Base-by-base conservation (phyloP, 495 filamentous ascomycete species). In the Letharia lupina region DNA sequence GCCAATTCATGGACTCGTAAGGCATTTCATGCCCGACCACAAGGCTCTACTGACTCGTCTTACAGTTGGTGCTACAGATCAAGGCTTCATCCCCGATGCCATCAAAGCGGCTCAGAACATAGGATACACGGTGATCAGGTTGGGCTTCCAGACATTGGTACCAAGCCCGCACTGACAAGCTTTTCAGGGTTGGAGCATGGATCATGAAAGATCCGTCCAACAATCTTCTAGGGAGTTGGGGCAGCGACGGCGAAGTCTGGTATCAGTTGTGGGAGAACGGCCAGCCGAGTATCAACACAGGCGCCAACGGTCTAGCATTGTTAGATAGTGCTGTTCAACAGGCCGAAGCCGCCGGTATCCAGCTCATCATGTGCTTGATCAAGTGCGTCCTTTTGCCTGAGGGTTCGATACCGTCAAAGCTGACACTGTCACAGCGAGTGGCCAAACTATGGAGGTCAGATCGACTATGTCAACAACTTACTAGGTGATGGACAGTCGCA, bases 241-340 rank as follows among this genome's bases (percentile, higher is more conserved):
- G 64, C 20, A 60, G 28, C 35, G 70, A 72, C 0, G 82, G 81
- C 13, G 81, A 77, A 10, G 81, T 86, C 20, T 88, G 81, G 72
- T 89, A 79, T 77, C 86, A 91, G 70, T 73, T 79, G 18, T 81
- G 86, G 63, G 76, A 77, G 0, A 73, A 80, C 16, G 77, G 78
- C 20, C 78, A 76, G 0, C 83, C 82, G 1, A 81, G 80, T 28
- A 87, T 90, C 76, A 89, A 90, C 75, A 88, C 84, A 1, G 86
- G 87, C 4, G 67, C 81, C 47, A 79, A 87, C 71, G 87, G 87
- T 11, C 78, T 89, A 5, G 80, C 88, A 72, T 79, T 83, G 13
- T 80, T 89, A 41, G 86, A 89, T 72, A 82, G 82, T 61, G 85
- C 87, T 11, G 85, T 89, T 35, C 69, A 78, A 39, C 76, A 81